Percentiles rank a stretch among this genome's conserved stretches.
Evolutionary conservation across 108 stramenopile species (phyloP).

Genomic region (Cylindrotheca fusiformis): DNA sequence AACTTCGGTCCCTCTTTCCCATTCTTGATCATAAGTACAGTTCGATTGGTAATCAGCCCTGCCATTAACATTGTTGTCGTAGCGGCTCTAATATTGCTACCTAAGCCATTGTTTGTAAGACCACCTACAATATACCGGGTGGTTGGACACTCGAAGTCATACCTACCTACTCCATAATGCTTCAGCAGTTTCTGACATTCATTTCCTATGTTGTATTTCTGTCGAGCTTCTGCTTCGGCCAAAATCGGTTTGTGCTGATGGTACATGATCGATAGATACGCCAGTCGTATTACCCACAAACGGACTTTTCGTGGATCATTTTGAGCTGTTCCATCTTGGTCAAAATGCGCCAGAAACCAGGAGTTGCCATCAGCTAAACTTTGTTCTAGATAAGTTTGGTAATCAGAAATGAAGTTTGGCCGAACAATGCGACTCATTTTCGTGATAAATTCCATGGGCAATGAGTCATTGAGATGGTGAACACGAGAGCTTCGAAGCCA

Average conservation of each 20-base stretch:
- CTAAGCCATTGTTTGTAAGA: background rate
- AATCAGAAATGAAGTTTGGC: too few species aligned
- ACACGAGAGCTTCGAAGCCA: too few species aligned
- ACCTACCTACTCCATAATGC: background rate
- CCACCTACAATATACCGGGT: background rate
- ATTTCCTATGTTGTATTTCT: background rate
- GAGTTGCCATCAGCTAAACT: background rate
- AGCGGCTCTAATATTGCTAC: background rate
- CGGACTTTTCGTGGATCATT: background rate
- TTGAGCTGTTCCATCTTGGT: background rate
- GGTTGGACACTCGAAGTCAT: background rate
- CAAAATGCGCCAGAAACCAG: background rate
- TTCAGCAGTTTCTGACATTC: background rate
- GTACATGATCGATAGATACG: background rate
- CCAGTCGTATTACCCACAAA: background rate
- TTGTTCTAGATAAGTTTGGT: background rate
- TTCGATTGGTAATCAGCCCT: slow-evolving; percentile 2
- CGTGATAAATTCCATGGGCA: too few species aligned
- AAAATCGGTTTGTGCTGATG: background rate
- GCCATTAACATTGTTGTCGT: background rate
- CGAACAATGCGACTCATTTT: too few species aligned
- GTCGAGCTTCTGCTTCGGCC: background rate
- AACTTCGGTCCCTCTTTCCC: background rate
- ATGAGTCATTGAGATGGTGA: too few species aligned
- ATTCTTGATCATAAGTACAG: slow-evolving; percentile 16